Conservation (phyloP, 179 eudicot species). For the Beta corolliflora region DNA sequence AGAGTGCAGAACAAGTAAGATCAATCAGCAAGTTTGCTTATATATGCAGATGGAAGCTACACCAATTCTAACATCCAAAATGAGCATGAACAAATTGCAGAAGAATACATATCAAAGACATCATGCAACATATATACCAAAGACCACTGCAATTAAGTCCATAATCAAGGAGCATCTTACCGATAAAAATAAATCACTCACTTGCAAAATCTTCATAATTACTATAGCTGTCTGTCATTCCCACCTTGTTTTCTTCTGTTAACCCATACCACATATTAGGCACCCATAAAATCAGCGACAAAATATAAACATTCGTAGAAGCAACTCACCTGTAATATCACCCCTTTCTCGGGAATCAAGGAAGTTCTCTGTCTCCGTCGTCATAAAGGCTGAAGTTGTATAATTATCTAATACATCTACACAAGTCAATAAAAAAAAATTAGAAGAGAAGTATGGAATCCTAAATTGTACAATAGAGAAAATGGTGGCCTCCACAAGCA, state of each 20-base stretch:
- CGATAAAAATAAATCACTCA: constrained; percentile 43
- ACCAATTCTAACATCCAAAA: neutral
- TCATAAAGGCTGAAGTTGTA: constrained; percentile 60
- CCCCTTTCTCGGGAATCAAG: constrained; percentile 52
- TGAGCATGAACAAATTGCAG: neutral
- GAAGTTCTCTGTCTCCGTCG: constrained; percentile 54
- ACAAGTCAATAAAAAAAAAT: constrained; percentile 19
- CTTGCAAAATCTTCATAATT: constrained; percentile 66
- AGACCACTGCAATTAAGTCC: neutral
- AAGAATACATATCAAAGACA: neutral
- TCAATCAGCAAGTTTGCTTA: neutral
- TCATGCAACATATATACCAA: too few relatives aligned
- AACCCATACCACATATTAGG: constrained; percentile 28
- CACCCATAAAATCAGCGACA: constrained; percentile 11
- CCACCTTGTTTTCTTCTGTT: constrained; percentile 60
- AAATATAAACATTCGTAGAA: constrained; percentile 9
- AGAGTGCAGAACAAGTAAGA: neutral
- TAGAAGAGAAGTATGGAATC: constrained; percentile 1
- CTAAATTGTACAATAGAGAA: neutral
- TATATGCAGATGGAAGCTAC: neutral
- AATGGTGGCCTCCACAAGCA: neutral
- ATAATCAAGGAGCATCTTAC: constrained; percentile 33
- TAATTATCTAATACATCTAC: constrained; percentile 67
- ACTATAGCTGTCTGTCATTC: constrained; percentile 67
- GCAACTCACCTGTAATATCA: constrained; percentile 59